phyloP scores from a whole-genome alignment of 148 eudicot species.

The Oxyria digyna region DNA sequence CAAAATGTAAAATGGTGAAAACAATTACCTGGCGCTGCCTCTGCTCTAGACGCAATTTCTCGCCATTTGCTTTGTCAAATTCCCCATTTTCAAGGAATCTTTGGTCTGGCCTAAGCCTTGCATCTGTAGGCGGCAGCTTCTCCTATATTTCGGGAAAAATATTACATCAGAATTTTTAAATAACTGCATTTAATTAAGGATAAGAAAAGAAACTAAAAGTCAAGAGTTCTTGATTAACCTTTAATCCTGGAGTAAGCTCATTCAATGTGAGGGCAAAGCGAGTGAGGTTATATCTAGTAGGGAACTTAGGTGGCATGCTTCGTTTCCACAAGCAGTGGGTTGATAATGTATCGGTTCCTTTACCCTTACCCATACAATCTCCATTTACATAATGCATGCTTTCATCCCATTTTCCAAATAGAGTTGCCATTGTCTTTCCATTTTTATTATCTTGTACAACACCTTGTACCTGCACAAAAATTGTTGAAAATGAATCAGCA shows the following conservation, averaged over 20 bases:
- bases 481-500: background rate
- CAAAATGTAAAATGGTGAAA: too few species aligned
- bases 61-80: slow-evolving; percentile 1
- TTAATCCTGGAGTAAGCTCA: slow-evolving; percentile 69
- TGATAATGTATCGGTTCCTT: slow-evolving; percentile 38
- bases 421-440: slow-evolving; percentile 77
- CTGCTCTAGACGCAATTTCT: slow-evolving; percentile 8
- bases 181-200: background rate
- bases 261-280: slow-evolving; percentile 92
- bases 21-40: slow-evolving; percentile 13
- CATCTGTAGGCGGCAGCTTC: slow-evolving; percentile 5
- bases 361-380: slow-evolving; percentile 52
- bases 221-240: slow-evolving; percentile 1
- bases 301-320: slow-evolving; percentile 58
- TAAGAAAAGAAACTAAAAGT: background rate
- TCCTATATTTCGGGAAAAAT: background rate
- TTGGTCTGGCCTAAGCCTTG: slow-evolving; percentile 11
- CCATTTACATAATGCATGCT: slow-evolving; percentile 84
- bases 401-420: slow-evolving; percentile 98
- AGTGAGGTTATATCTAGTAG: slow-evolving; percentile 65
- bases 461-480: slow-evolving; percentile 69
- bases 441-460: slow-evolving; percentile 68
- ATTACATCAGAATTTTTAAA: slow-evolving; percentile 7
- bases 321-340: slow-evolving; percentile 80
- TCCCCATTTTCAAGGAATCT: slow-evolving; percentile 11